Conservation (phyloP, 2,329 filamentous ascomycete species). For the Blumeria hordei region DNA sequence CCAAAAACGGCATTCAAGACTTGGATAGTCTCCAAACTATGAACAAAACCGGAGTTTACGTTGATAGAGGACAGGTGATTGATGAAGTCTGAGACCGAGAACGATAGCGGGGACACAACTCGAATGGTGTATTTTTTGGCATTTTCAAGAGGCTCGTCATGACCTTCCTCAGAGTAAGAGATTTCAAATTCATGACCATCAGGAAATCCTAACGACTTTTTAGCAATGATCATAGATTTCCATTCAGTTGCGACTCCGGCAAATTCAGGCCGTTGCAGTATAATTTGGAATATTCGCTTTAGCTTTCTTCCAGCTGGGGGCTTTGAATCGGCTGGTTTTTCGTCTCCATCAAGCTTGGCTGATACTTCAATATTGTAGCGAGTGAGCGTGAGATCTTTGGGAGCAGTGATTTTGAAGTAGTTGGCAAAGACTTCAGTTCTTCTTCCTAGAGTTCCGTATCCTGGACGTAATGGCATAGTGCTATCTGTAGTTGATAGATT, state of each 20-base stretch:
- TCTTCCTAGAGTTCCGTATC: conserved; percentile 5
- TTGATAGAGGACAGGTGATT: background rate
- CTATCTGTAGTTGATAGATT: conserved; percentile 1
- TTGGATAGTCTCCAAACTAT: conserved; percentile 1
- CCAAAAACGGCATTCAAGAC: conserved; percentile 1
- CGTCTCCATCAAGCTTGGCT: conserved; percentile 1
- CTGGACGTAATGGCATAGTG: conserved; percentile 4
- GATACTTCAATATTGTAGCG: conserved; percentile 5
- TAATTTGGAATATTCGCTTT: conserved; percentile 5
- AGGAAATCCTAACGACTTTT: background rate
- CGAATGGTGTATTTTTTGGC: background rate
- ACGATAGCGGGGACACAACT: background rate
- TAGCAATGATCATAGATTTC: conserved; percentile 1
- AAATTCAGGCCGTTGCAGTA: conserved; percentile 4
- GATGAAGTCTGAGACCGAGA: conserved; percentile 1
- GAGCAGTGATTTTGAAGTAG: conserved; percentile 4
- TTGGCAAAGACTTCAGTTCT: conserved; percentile 5
- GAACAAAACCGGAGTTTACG: background rate
- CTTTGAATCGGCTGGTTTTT: background rate
- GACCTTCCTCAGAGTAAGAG: background rate
- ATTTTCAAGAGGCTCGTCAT: conserved; percentile 1
- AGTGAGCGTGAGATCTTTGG: conserved; percentile 4
- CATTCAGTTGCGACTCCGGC: conserved; percentile 1
- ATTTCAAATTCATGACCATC: background rate
- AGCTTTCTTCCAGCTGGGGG: conserved; percentile 3